phyloP scores from a whole-genome alignment of 202 grass and related monocot genomes.

The Dendrocalamus latiflorus region DNA sequence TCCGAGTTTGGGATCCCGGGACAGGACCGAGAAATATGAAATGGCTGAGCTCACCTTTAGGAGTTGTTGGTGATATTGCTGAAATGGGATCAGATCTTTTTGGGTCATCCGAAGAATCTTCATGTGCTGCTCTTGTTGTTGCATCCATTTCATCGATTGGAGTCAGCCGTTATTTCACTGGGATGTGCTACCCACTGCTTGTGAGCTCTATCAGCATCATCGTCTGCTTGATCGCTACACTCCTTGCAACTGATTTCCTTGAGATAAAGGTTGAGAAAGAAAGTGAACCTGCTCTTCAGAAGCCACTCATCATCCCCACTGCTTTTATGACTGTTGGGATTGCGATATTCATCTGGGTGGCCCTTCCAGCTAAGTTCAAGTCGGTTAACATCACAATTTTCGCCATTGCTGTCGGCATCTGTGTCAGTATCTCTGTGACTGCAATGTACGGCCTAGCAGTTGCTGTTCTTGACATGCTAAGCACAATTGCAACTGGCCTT shows the following conservation, averaged over 20 bases:
- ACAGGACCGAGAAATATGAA: too few species aligned
- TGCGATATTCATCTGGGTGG: conserved; percentile 79
- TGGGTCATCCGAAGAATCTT: conserved; percentile 85
- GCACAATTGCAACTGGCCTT: conserved; percentile 89
- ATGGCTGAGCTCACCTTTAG: too few species aligned
- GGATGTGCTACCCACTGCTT: conserved; percentile 78
- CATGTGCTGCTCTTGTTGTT: conserved; percentile 87
- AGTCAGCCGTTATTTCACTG: conserved; percentile 81
- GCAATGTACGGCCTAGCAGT: conserved; percentile 94
- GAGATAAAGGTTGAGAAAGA: conserved; percentile 80
- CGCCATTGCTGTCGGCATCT: conserved; percentile 89
- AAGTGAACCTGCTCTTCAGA: conserved; percentile 88
- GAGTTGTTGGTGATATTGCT: conserved; percentile 90
- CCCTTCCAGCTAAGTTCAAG: conserved; percentile 78
- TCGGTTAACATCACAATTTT: conserved; percentile 94
- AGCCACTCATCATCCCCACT: conserved; percentile 82
- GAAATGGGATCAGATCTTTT: conserved; percentile 97
- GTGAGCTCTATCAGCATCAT: too few species aligned
- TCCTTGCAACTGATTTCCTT: conserved; percentile 85
- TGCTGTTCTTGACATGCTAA: conserved; percentile 89
- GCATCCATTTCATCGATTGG: conserved; percentile 93
- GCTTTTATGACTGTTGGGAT: conserved; percentile 80
- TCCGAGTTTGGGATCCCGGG: too few species aligned
- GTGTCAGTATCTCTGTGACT: conserved; percentile 82
- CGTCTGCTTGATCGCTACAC: conserved; percentile 75